Base-by-base conservation (phyloP, 192 early-diverging fungal genomes). In the Coemansia sp. region DNA sequence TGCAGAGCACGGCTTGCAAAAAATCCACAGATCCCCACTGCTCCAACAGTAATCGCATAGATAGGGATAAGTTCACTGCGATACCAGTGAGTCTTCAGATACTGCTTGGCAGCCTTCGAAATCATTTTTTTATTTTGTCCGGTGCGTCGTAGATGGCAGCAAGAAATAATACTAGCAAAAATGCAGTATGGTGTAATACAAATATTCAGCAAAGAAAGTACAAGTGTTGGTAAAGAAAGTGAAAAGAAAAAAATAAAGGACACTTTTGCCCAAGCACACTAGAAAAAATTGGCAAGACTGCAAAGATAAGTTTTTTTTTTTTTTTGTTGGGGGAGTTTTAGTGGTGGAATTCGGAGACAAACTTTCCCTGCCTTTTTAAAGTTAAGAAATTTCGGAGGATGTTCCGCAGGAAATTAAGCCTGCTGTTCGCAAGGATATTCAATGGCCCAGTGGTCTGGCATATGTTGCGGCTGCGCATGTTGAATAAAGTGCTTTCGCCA, bases 21-120 rank as follows among this genome's bases (percentile, higher is more conserved):
- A 63, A 67, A 83, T 9, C 39, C 64, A 58, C 74, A 75, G 51
- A 78, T 58, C 54, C 72, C 64, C n/a, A 83, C 66, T 5, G 72
- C 81, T 23, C 62, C 76, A 5, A 52, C 67, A 54, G 70, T 71
- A 56, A 63, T 78, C 27, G 27, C 76, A 67, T 78, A 83, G 54
- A 83, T 64, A 60, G 81, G 81, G 70, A 83, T 79, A 29, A 83
- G 75, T 59, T 83, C 81, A 25, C 54, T 71, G 68, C 76, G 75
- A 59, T 83, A 83, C 81, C 81, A 83, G 81, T 83, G 66, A 21
- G 46, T 79, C 76, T 69, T 72, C 70, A 83, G 63, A 57, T 83
- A 78, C 11, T 57, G 23, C 72, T 78, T 78, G 22, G 76, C 71
- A 19, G 76, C 69, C 67, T 78, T 75, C 55, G 72, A 64, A 56